Conservation (phyloP, 1,139 yeast species). For the Saccharomyces hybrid region DNA sequence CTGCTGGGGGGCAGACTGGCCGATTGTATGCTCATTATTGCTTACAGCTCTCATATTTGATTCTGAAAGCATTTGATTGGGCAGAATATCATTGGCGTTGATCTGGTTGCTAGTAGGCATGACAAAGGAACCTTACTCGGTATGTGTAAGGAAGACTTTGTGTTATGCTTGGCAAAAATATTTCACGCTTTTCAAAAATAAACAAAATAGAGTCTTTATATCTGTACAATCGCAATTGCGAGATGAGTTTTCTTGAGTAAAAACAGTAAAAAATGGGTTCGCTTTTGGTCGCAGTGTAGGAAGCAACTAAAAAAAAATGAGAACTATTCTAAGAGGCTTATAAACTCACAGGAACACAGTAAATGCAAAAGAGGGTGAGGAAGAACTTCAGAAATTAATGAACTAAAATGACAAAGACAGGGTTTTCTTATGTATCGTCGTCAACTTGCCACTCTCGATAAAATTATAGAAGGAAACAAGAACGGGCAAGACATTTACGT, state of each 20-base stretch:
- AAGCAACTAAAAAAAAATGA: not conserved
- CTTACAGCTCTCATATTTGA: not conserved
- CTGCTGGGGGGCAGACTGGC: slow-evolving; percentile 2
- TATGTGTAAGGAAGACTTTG: not conserved
- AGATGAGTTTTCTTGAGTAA: not conserved
- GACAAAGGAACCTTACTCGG: not conserved
- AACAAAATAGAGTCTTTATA: not conserved
- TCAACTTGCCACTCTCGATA: not conserved
- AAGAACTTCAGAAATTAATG: not conserved
- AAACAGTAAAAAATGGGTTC: not conserved
- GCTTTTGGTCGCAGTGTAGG: not conserved
- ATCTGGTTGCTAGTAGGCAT: not conserved
- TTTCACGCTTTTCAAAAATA: not conserved
- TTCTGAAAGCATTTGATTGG: not conserved
- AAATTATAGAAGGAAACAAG: not conserved
- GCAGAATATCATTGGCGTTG: not conserved
- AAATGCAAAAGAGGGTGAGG: not conserved
- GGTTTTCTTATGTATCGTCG: not conserved
- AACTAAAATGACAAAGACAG: not conserved
- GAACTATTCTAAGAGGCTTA: not conserved
- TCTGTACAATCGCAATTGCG: not conserved
- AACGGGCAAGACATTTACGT: not conserved
- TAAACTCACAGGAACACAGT: not conserved
- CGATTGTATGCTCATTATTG: slow-evolving; percentile 1
- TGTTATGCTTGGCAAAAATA: not conserved